Percentiles rank a stretch among this genome's conserved stretches.
Conservation (phyloP, 371 early-diverging fungal genomes). For the Apophysomyces sp. region DNA sequence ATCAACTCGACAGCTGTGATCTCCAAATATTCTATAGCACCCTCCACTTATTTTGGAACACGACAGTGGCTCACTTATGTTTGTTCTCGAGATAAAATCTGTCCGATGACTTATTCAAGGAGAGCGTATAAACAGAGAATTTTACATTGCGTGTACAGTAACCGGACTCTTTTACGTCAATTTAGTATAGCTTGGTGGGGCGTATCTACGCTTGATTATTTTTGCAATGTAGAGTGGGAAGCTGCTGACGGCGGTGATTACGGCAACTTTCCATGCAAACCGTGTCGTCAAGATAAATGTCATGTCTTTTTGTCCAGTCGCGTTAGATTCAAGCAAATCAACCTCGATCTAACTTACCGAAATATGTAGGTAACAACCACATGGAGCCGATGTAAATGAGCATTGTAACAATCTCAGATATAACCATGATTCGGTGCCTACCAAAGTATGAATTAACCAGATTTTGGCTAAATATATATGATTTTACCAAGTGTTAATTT, state of each 20-base stretch:
- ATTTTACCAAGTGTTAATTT: slow-evolving; percentile 84
- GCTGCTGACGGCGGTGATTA: slow-evolving; percentile 87
- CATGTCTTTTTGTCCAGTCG: slow-evolving; percentile 54
- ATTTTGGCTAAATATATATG: neutral
- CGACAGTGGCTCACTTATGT: too few species aligned
- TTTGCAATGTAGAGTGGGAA: slow-evolving; percentile 84
- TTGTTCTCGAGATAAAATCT: too few species aligned
- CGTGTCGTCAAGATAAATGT: slow-evolving; percentile 79
- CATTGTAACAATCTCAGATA: slow-evolving; percentile 80
- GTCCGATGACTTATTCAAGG: too few species aligned
- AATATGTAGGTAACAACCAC: slow-evolving; percentile 85
- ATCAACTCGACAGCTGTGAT: too few species aligned
- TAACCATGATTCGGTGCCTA: slow-evolving; percentile 84
- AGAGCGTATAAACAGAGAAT: too few species aligned
- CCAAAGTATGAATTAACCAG: neutral
- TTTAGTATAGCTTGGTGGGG: slow-evolving; percentile 79
- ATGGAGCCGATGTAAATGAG: slow-evolving; percentile 86
- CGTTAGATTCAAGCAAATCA: neutral
- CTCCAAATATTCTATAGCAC: too few species aligned
- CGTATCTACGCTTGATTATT: slow-evolving; percentile 63
- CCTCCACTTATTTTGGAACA: too few species aligned
- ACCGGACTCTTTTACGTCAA: slow-evolving; percentile 32
- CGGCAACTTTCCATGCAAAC: slow-evolving; percentile 89
- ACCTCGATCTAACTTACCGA: slow-evolving; percentile 60
- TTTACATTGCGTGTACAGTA: neutral